Base-by-base conservation (phyloP, 2,329 filamentous ascomycete species). In the Drechmeria coniospora region DNA sequence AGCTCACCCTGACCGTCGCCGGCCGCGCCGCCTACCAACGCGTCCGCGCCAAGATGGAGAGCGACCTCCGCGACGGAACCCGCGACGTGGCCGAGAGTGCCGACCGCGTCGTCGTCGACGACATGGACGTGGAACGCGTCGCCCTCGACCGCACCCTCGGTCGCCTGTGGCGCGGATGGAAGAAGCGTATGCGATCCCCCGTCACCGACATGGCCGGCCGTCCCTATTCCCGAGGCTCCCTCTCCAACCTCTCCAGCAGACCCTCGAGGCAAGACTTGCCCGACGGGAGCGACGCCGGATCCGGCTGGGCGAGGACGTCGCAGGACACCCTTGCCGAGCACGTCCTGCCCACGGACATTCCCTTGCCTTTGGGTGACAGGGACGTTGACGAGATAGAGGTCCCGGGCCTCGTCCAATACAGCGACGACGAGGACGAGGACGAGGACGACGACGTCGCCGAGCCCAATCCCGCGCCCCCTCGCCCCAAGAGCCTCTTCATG, bases 81-180 rank as follows among this genome's bases (percentile, higher is more conserved):
- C 53, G 57, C 32, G 54, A 46, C 26, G 53, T 60, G 3, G 54
- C 56, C 13, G 61, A 66, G 15, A 45, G 65, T 26, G 61, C 68
- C 22, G 74, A 81, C 36, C 70, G 74, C 11, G 65, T 92, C 29
- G 61, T 86, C n/a, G 75, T 98, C 15, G 81, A 92, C 43, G 87
- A 95, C 43, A 59, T 74, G 30, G 90, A 98, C 47, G 82, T 94
- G 65, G 90, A 95, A 47, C 82, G 86, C 40, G 71, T 95, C 37
- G 87, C 87, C 6, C 63, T 95, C 34, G 92, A 93, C 46, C 70
- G 84, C 32, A 86, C 82, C 3, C 60, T 98, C 2, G 90, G 90
- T 13, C 68, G 86, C 26, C 61, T 95, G 23, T 98, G 90, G 90
- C 73, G 90, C 41, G 79, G 81, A 15, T 98, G 90, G 90, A 83